A percentile compares a stretch with the other conserved stretches of the same genome.
Evolutionary conservation across 306 rosid species (phyloP).

Genomic region (Herpetospermum pedunculosum): DNA sequence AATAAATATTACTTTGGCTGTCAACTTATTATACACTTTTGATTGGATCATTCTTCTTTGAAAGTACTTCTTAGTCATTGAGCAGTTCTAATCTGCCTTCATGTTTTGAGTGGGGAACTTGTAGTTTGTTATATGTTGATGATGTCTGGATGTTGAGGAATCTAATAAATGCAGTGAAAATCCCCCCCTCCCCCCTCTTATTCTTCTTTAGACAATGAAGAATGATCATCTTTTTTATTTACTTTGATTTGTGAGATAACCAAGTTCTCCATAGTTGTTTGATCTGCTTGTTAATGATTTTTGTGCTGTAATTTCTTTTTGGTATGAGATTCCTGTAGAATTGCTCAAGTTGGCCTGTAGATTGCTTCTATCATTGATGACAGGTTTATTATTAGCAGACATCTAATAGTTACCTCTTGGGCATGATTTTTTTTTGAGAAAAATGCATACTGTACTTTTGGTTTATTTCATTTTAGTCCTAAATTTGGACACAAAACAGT

Average conservation of each 20-base stretch:
- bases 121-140: background rate
- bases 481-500: too few species aligned
- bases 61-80: background rate
- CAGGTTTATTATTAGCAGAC: background rate
- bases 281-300: background rate
- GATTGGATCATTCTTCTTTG: background rate
- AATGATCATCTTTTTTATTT: background rate
- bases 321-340: too few species aligned
- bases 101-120: background rate
- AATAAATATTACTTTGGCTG: conserved; percentile 21
- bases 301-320: background rate
- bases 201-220: background rate
- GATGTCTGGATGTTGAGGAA: background rate
- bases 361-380: background rate
- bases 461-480: too few species aligned
- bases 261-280: background rate
- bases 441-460: too few species aligned
- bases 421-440: too few species aligned
- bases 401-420: background rate
- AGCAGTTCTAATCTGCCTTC: conserved; percentile 1
- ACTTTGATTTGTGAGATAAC: background rate
- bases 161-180: background rate
- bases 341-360: background rate
- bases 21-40: conserved; percentile 10
- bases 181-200: too few species aligned